These are phyloP conservation scores for Colletotrichum sp. DNA, from an alignment of 2,329 filamentous ascomycete genomes.

Conservation along the genomic window DNA sequence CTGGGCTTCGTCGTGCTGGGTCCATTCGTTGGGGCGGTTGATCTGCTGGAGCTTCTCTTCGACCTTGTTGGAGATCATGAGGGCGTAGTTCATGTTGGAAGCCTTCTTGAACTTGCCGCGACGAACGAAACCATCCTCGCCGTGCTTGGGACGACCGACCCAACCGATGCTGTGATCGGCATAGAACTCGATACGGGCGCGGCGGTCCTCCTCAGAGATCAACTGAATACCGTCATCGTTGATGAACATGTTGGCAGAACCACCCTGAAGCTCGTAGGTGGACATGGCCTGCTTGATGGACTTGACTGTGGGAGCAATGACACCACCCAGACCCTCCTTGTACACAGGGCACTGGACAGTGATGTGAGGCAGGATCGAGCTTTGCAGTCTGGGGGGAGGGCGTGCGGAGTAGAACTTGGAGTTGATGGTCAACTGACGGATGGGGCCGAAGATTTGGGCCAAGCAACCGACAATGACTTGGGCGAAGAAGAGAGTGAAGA, in stretches of 20 bases:
- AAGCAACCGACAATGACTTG: slow-evolving; percentile 80
- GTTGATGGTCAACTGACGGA: slow-evolving; percentile 75
- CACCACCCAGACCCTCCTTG: slow-evolving; percentile 78
- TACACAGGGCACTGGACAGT: slow-evolving; percentile 90
- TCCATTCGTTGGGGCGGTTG: slow-evolving; percentile 66
- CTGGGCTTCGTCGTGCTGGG: slow-evolving; percentile 68
- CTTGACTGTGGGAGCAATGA: slow-evolving; percentile 78
- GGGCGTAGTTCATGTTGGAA: slow-evolving; percentile 75
- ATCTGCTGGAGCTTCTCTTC: slow-evolving; percentile 69
- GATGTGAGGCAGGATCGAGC: slow-evolving; percentile 67
- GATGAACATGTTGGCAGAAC: slow-evolving; percentile 79
- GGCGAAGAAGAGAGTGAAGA: slow-evolving; percentile 83
- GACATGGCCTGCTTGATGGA: slow-evolving; percentile 81
- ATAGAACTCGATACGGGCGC: slow-evolving; percentile 70
- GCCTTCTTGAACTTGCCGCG: slow-evolving; percentile 74
- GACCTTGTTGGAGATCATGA: slow-evolving; percentile 72
- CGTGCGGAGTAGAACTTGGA: slow-evolving; percentile 82
- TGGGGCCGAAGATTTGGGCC: slow-evolving; percentile 77
- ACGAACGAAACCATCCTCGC: slow-evolving; percentile 65
- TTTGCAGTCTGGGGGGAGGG: slow-evolving; percentile 67
- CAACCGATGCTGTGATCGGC: slow-evolving; percentile 73
- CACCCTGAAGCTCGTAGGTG: slow-evolving; percentile 77
- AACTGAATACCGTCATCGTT: slow-evolving; percentile 79
- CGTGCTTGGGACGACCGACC: slow-evolving; percentile 69
- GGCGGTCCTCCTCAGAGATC: slow-evolving; percentile 64